phyloP scores from a whole-genome alignment of 1,284 basidiomycete species.

The Wallemia ichthyophaga region DNA sequence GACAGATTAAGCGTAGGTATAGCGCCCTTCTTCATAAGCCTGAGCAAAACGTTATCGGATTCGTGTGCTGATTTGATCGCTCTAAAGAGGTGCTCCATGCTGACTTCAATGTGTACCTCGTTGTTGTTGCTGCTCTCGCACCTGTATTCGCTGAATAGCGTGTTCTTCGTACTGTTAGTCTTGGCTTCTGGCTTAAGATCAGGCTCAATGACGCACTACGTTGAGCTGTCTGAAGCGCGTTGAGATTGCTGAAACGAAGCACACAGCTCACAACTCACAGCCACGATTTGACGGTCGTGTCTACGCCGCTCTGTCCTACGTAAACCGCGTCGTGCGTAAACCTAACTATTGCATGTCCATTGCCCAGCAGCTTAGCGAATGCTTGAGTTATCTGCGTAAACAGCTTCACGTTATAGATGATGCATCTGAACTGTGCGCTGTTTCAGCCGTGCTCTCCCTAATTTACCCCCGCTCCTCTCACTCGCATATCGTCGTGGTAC shows the following conservation, averaged over 20 bases:
- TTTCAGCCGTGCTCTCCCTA: no score
- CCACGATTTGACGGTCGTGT: neutral
- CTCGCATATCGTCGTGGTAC: neutral
- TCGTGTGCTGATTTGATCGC: neutral
- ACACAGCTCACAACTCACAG: no score
- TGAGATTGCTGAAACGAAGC: neutral
- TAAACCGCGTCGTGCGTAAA: neutral
- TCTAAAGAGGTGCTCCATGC: neutral
- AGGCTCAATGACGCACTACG: neutral
- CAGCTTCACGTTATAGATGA: neutral
- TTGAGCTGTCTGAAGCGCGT: neutral
- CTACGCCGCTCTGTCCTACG: neutral
- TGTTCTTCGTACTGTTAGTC: neutral
- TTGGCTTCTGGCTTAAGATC: no score
- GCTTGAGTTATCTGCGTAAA: neutral
- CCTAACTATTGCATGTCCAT: neutral
- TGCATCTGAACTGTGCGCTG: neutral
- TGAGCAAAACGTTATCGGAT: neutral
- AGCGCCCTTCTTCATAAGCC: neutral
- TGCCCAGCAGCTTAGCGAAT: neutral
- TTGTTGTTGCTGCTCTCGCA: neutral
- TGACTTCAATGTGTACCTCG: constrained; percentile 6
- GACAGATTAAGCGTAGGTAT: neutral
- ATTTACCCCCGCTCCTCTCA: neutral
- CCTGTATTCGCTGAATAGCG: neutral